A percentile compares a stretch with the other conserved stretches of the same genome.
Evolutionary conservation across 768 basidiomycete genomes (phyloP).

Genomic region (Trametes villosa): DNA sequence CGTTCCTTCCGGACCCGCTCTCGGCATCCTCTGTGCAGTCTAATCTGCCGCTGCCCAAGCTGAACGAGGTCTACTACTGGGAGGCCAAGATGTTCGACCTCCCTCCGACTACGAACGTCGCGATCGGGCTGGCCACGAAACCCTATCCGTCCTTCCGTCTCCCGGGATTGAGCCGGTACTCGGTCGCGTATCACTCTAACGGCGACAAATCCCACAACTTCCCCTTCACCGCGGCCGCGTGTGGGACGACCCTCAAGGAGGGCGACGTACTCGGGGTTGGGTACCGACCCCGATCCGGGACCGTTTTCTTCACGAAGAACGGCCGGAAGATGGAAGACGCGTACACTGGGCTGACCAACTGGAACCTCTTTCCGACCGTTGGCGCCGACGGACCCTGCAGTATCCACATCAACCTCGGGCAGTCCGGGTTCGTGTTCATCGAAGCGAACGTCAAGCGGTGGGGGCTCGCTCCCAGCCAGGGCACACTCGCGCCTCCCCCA

Average conservation of each 20-base stretch:
- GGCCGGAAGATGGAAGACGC: slow-evolving; percentile 97
- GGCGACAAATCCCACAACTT: slow-evolving; percentile 98
- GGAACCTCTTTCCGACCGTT: slow-evolving; percentile 96
- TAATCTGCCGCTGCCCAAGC: slow-evolving; percentile 93
- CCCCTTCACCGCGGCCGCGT: slow-evolving; percentile 86
- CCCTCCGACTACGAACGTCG: slow-evolving; percentile 82
- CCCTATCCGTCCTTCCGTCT: slow-evolving; percentile 95
- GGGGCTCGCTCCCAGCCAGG: slow-evolving; percentile 96
- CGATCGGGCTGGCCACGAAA: slow-evolving; percentile 94
- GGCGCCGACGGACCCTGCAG: slow-evolving; percentile 97
- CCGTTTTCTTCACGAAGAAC: slow-evolving; percentile 99
- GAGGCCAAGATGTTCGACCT: slow-evolving; percentile 99
- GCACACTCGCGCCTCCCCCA: slow-evolving; percentile 95
- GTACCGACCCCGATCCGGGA: slow-evolving; percentile 94
- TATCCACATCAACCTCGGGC: slow-evolving; percentile 96
- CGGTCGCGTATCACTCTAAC: slow-evolving; percentile 93
- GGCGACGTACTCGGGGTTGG: slow-evolving; percentile 96
- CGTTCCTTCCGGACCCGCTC: slow-evolving; percentile 95
- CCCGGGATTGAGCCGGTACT: slow-evolving; percentile 83
- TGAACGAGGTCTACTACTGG: slow-evolving; percentile 99
- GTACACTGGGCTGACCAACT: slow-evolving; percentile 84
- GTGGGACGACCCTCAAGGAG: slow-evolving; percentile 85
- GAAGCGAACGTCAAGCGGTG: slow-evolving; percentile 99
- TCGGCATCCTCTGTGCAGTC: slow-evolving; percentile 95
- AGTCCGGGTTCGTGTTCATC: slow-evolving; percentile 98